A percentile compares a stretch with the other conserved stretches of the same genome.
Evolutionary conservation across 805 yeast genomes (phyloP).

Genomic region (Candida lessepsii): DNA sequence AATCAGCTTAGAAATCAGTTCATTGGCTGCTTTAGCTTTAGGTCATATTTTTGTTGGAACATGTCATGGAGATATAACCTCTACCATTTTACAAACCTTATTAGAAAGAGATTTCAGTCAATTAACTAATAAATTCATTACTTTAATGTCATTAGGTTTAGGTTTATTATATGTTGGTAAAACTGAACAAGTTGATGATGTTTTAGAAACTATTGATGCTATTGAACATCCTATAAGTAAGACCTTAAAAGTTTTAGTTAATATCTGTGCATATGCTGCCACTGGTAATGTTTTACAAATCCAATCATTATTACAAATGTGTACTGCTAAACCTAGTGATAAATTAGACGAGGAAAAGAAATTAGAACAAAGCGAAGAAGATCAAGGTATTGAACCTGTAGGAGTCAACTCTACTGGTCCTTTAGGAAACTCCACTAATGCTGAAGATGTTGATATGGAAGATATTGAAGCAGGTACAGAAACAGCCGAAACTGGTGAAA

Average conservation of each 20-base stretch:
- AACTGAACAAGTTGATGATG: slow-evolving; percentile 91
- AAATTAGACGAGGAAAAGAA: slow-evolving; percentile 59
- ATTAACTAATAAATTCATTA: slow-evolving; percentile 80
- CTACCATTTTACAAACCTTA: slow-evolving; percentile 86
- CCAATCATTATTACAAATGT: slow-evolving; percentile 85
- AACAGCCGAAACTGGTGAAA: not conserved
- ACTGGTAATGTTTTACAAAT: slow-evolving; percentile 96
- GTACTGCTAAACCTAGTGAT: slow-evolving; percentile 69
- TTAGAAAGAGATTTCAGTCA: slow-evolving; percentile 81
- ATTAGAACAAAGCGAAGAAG: slow-evolving; percentile 47
- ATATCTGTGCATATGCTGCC: slow-evolving; percentile 93
- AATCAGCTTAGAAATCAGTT: slow-evolving; percentile 71
- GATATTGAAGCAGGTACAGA: slow-evolving; percentile 22
- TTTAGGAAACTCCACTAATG: slow-evolving; percentile 22
- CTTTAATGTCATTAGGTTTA: slow-evolving; percentile 87
- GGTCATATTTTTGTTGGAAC: slow-evolving; percentile 96
- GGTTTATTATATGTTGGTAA: slow-evolving; percentile 92
- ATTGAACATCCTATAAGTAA: slow-evolving; percentile 92
- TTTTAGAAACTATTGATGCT: slow-evolving; percentile 88
- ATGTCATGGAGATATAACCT: slow-evolving; percentile 89
- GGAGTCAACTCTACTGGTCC: slow-evolving; percentile 14
- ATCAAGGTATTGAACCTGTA: slow-evolving; percentile 22
- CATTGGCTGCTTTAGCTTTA: slow-evolving; percentile 85
- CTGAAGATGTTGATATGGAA: slow-evolving; percentile 31
- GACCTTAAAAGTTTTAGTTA: slow-evolving; percentile 84